Base-by-base conservation (phyloP, 2,329 filamentous ascomycete genomes). In the Botryotinia convoluta region DNA sequence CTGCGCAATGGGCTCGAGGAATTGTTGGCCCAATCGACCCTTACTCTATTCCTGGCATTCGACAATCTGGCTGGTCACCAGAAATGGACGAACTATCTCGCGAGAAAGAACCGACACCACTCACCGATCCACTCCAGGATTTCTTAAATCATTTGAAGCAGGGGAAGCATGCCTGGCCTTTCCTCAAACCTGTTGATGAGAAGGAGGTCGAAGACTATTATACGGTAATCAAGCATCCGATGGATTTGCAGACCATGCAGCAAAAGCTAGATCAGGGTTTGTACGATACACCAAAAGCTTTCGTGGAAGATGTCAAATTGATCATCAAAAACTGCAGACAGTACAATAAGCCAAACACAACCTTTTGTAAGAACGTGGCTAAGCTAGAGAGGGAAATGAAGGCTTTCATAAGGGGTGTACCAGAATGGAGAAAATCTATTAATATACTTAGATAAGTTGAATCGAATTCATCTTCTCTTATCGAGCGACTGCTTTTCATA, bases 291-390 rank as follows among this genome's bases (percentile, higher is more conserved):
- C 65, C 65, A 4, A 57, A 69, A 29, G 48, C 37, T 22, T 69
- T 69, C 65, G 37, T 57, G 12, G 48, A 42, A 3, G 65, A 69
- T 69, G 65, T 69, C 65, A 44, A 69, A 20, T 57, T 69, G 37
- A 69, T 69, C 35, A 69, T 69, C 7, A 57, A 29, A 22, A 69
- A 69, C n/a, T 69, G 65, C 65, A 42, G n/a, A 32, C 12, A 16
- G n/a, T 69, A 57, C n/a, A 69, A 69, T 9, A 4, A 32, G 16
- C 37, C 35, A 32, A 12, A 14, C 20, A 32, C 65, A 26, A 9
- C 6, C 26, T 69, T 12, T 29, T 32, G 22, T 16, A 42, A 4
- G n/a, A 2, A 22, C 26, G 35, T n/a, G 18, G 26, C 29, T 12
- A 29, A 16, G n/a, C 37, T 69, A 9, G 65, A 69, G 12, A 42